Base-by-base conservation (phyloP, 2,329 filamentous ascomycete species). In the Colletotrichum lini region DNA sequence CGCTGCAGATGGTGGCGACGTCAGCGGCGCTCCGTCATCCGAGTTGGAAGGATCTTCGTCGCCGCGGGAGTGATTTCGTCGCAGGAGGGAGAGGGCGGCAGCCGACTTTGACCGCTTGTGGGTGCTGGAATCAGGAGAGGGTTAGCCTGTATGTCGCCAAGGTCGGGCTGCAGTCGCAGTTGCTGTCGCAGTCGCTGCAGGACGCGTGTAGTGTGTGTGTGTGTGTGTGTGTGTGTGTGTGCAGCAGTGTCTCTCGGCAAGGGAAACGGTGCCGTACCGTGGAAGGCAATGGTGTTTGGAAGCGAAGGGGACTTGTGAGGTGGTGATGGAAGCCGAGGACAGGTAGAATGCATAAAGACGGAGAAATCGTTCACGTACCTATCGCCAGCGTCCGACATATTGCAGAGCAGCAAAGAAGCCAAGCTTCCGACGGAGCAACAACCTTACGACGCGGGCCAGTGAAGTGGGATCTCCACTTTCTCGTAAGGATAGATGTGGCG, bases 41-140 rank as follows among this genome's bases (percentile, higher is more conserved):
- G 83, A 84, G 53, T 73, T 75, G 65, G 81, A 82, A 73, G 87
- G 85, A 70, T 88, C 88, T 76, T 89, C 87, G 78, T 88, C 84
- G 75, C 84, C 83, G 73, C 83, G 82, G 73, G 80, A 81, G 65
- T 87, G 85, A 76, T 83, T 87, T 73, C 87, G 85, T 72, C 88
- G 83, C 78, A 91, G 80, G 77, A 91, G 78, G 78, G 88, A 83
- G 74, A 90, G 79, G 57, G 87, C 84, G 61, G 83, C 83, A 50
- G 85, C 76, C 62, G 84, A 89, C 78, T 86, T 90, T 67, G 88
- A 87, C 72, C 85, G 87, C 80, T 85, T 88, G 77, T 89, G 88
- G 74, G 78, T 77, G 73, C 79, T 83, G 72, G 50, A 61, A 54
- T 64, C 70, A 71, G 58, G 67, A 73, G 66, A 73, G 67, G 38